Evolutionary conservation across 2,329 filamentous ascomycete genomes (phyloP).

Genomic region (Colletotrichum magnum): DNA sequence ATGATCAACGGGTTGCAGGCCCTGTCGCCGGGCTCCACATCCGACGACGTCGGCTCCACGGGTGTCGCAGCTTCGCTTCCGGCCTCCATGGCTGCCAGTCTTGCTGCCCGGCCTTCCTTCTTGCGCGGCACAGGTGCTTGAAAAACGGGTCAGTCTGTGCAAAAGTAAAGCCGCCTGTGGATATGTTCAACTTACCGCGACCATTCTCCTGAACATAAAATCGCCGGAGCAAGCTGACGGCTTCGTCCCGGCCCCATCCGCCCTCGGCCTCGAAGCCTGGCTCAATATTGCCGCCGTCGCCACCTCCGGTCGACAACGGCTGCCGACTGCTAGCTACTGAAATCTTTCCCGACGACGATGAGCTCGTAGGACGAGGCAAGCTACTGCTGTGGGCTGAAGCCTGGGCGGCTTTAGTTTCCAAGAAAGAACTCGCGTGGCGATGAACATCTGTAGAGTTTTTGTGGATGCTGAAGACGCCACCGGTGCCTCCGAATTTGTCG

Average conservation of each 20-base stretch:
- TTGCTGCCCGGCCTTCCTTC: conserved; percentile 69
- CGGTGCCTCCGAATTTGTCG: conserved; percentile 96
- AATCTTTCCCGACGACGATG: conserved; percentile 20
- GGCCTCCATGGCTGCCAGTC: conserved; percentile 61
- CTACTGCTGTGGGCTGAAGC: conserved; percentile 17
- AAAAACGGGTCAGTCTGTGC: conserved; percentile 2
- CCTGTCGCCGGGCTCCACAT: neutral
- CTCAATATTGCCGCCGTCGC: conserved; percentile 80
- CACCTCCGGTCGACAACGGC: conserved; percentile 47
- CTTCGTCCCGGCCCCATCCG: conserved; percentile 90
- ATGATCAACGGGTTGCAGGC: neutral
- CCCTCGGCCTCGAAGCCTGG: conserved; percentile 85
- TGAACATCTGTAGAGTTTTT: conserved; percentile 60
- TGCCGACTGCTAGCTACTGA: conserved; percentile 1
- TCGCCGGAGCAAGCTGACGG: conserved; percentile 89
- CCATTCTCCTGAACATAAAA: conserved; percentile 99
- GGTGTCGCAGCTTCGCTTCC: conserved; percentile 19
- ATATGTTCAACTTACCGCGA: conserved; percentile 71
- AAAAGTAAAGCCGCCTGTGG: neutral
- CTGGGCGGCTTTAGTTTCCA: conserved; percentile 18
- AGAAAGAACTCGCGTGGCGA: conserved; percentile 1
- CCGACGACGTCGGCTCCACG: neutral
- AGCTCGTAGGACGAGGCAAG: conserved; percentile 17
- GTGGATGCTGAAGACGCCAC: conserved; percentile 92
- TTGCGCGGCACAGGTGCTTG: conserved; percentile 66